phyloP scores from a whole-genome alignment of 192 early-diverging fungal species.

The Rhizophagus sp. region DNA sequence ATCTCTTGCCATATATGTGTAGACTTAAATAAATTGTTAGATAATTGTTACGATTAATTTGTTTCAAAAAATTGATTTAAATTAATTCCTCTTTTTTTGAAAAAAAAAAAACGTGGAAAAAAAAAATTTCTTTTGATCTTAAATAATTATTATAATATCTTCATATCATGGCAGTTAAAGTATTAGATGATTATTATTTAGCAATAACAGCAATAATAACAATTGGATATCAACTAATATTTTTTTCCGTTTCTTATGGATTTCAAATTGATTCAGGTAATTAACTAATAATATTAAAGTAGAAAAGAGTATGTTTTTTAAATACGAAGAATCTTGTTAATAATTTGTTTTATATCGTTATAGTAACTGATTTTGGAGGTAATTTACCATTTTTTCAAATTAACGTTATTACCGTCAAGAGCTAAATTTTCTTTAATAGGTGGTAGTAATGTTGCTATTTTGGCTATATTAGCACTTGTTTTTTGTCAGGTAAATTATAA shows the following conservation, averaged over 20 bases:
- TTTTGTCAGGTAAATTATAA: conserved; percentile 20
- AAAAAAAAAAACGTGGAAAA: too few relatives aligned
- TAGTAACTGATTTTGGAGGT: conserved; percentile 34
- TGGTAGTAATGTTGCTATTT: conserved; percentile 23
- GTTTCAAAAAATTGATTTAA: too few relatives aligned
- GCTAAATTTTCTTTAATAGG: conserved; percentile 7
- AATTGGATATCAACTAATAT: conserved; percentile 25
- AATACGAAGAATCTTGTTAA: not conserved
- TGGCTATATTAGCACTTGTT: conserved; percentile 24
- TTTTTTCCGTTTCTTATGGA: conserved; percentile 12
- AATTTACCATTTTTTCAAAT: not conserved
- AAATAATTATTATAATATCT: too few relatives aligned
- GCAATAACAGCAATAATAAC: conserved; percentile 30
- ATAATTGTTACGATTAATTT: too few relatives aligned
- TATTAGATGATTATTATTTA: conserved; percentile 32
- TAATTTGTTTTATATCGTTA: not conserved
- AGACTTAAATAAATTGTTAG: too few relatives aligned
- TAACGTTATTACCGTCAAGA: not conserved
- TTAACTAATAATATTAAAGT: not conserved
- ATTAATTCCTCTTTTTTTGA: too few relatives aligned
- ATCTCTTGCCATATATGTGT: too few relatives aligned
- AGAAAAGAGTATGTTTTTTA: not conserved
- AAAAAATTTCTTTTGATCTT: too few relatives aligned
- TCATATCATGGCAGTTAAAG: not conserved
- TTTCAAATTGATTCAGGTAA: conserved; percentile 27